A percentile compares a stretch with the other conserved stretches of the same genome.
phyloP scores from a whole-genome alignment of 139 green algal genomes.

The Closterium sp. region DNA sequence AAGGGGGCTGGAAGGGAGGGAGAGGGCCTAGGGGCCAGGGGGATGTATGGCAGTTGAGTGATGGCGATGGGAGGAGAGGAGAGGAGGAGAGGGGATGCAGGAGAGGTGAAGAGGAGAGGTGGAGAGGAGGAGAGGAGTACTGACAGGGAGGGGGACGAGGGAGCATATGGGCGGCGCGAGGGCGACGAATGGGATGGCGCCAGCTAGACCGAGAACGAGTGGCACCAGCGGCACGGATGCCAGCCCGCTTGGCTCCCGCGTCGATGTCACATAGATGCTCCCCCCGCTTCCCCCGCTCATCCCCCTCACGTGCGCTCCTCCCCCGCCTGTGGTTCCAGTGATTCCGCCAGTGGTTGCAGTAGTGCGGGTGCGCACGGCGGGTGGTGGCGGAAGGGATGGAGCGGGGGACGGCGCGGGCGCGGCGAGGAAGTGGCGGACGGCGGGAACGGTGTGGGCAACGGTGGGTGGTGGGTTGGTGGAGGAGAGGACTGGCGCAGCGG shows the following conservation, averaged over 20 bases:
- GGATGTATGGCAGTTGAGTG: too few species aligned
- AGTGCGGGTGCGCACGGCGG: not conserved
- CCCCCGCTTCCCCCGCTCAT: not conserved
- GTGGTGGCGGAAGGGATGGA: not conserved
- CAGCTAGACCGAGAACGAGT: constrained; percentile 48
- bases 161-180: constrained; percentile 60
- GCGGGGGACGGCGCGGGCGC: not conserved
- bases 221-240: constrained; percentile 35
- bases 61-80: too few species aligned
- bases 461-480: not conserved
- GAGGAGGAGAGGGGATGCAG: too few species aligned
- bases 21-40: too few species aligned
- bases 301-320: not conserved
- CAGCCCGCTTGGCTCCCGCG: not conserved
- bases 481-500: not conserved
- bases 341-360: not conserved
- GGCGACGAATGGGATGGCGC: constrained; percentile 74
- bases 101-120: too few species aligned
- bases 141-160: constrained; percentile 53
- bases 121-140: not conserved
- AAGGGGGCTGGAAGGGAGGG: too few species aligned
- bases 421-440: not conserved
- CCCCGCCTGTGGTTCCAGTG: not conserved
- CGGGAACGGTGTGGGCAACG: not conserved
- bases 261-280: not conserved